Evolutionary conservation across 176 grass and related monocot species (phyloP).

Genomic region (Lolium perenne): DNA sequence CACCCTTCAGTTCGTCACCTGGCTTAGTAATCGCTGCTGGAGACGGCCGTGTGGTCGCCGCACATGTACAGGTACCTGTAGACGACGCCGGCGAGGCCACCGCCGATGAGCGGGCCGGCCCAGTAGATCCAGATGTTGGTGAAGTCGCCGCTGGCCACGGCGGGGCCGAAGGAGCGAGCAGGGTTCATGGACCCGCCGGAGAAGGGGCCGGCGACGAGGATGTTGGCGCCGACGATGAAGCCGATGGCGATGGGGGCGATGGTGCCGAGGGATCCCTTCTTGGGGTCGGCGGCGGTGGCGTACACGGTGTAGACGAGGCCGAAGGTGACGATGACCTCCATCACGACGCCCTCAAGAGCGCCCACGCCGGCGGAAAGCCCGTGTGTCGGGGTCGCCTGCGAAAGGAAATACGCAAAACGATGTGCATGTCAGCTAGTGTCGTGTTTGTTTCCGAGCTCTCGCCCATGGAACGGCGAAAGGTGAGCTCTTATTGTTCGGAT

Average conservation of each 20-base stretch:
- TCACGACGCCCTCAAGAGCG: slow-evolving; percentile 69
- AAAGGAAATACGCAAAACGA: not conserved
- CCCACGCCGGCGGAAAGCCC: slow-evolving; percentile 69
- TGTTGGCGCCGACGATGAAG: slow-evolving; percentile 71
- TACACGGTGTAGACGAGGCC: slow-evolving; percentile 80
- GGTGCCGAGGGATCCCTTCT: slow-evolving; percentile 73
- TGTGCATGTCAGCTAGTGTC: too few relatives aligned
- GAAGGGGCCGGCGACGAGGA: slow-evolving; percentile 63
- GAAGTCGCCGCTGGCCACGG: slow-evolving; percentile 61
- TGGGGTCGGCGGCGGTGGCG: slow-evolving; percentile 80
- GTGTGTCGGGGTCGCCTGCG: slow-evolving; percentile 62
- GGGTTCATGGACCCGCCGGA: slow-evolving; percentile 72
- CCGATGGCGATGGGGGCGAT: slow-evolving; percentile 71
- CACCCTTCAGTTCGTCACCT: not conserved
- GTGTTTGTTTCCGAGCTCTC: too few relatives aligned
- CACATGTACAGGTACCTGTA: slow-evolving; percentile 62
- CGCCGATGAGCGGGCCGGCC: slow-evolving; percentile 63
- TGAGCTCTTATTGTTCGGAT: too few relatives aligned
- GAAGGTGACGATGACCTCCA: slow-evolving; percentile 81
- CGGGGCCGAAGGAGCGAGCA: slow-evolving; percentile 62
- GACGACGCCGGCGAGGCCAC: slow-evolving; percentile 59
- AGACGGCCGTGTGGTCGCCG: slow-evolving; percentile 52
- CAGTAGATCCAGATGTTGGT: slow-evolving; percentile 65
- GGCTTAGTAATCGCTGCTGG: slow-evolving; percentile 45
- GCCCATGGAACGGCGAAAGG: too few relatives aligned